Evolutionary conservation across 441 rosid species (phyloP).

Genomic region (Brassica hybrid): DNA sequence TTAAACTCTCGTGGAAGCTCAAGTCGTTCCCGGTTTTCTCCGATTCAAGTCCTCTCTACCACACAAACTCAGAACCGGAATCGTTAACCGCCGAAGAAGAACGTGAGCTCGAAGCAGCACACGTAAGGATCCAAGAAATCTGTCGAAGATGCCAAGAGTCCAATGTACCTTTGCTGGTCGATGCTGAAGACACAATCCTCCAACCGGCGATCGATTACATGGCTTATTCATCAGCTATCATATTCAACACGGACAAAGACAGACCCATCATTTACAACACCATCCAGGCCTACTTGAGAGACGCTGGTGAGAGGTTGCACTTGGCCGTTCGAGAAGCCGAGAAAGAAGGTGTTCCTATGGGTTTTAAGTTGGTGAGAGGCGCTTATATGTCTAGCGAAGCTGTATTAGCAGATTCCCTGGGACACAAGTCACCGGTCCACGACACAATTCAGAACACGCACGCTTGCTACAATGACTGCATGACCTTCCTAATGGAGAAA

Average conservation of each 20-base stretch:
- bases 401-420: slow-evolving; percentile 64
- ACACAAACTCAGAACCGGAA: slow-evolving; percentile 62
- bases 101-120: slow-evolving; percentile 54
- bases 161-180: slow-evolving; percentile 61
- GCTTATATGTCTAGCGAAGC: slow-evolving; percentile 84
- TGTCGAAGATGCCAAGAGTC: slow-evolving; percentile 61
- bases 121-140: slow-evolving; percentile 53
- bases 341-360: slow-evolving; percentile 66
- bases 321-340: slow-evolving; percentile 58
- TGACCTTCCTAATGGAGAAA: slow-evolving; percentile 67
- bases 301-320: slow-evolving; percentile 66
- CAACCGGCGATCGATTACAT: slow-evolving; percentile 92
- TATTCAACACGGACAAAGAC: slow-evolving; percentile 53
- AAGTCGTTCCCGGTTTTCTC: slow-evolving; percentile 68
- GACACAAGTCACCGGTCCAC: slow-evolving; percentile 78
- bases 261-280: slow-evolving; percentile 70
- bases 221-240: slow-evolving; percentile 61
- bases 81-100: slow-evolving; percentile 68
- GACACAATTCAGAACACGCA: slow-evolving; percentile 70
- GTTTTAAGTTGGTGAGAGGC: slow-evolving; percentile 85
- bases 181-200: slow-evolving; percentile 79
- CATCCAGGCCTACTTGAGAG: slow-evolving; percentile 82
- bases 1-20: slow-evolving; percentile 75
- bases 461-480: slow-evolving; percentile 75
- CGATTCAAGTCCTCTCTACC: slow-evolving; percentile 69